Conservation (phyloP, 2,329 filamentous ascomycete genomes). For the Fusarium penzigii region DNA sequence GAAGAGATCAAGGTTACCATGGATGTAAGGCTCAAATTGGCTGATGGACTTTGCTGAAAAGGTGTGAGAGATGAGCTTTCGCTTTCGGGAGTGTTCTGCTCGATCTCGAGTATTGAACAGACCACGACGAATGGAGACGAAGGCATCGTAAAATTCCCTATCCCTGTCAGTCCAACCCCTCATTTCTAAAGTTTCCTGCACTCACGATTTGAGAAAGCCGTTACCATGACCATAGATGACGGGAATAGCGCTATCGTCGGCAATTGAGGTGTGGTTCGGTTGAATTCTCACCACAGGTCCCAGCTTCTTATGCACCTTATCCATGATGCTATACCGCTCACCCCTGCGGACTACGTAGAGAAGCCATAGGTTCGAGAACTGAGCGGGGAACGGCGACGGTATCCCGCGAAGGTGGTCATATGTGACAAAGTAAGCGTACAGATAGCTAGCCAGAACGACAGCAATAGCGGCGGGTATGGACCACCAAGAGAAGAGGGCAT, state of each 20-base stretch:
- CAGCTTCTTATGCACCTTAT: conserved; percentile 71
- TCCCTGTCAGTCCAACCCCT: neutral
- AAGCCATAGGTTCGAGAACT: conserved; percentile 81
- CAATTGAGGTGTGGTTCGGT: conserved; percentile 81
- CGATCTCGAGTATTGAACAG: conserved; percentile 89
- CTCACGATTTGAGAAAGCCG: conserved; percentile 70
- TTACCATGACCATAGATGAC: conserved; percentile 79
- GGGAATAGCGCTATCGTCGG: conserved; percentile 75
- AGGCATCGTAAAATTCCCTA: conserved; percentile 87
- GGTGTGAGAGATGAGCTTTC: conserved; percentile 85
- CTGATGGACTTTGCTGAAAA: conserved; percentile 80
- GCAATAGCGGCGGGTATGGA: conserved; percentile 47
- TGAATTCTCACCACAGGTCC: conserved; percentile 82
- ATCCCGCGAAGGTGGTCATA: conserved; percentile 52
- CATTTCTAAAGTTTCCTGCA: conserved; percentile 1
- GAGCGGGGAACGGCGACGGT: conserved; percentile 62
- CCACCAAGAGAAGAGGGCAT: conserved; percentile 46
- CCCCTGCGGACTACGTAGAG: conserved; percentile 67
- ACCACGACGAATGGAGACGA: conserved; percentile 82
- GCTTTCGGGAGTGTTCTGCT: conserved; percentile 80
- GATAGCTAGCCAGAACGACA: conserved; percentile 53
- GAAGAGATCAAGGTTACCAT: conserved; percentile 74
- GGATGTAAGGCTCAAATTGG: conserved; percentile 89
- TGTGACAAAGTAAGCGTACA: conserved; percentile 62
- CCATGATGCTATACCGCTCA: conserved; percentile 62